A percentile compares a stretch with the other conserved stretches of the same genome.
These are phyloP conservation scores for Aureobasidium namibiae DNA, from an alignment of 2,329 filamentous ascomycete species.

Conservation along the genomic window DNA sequence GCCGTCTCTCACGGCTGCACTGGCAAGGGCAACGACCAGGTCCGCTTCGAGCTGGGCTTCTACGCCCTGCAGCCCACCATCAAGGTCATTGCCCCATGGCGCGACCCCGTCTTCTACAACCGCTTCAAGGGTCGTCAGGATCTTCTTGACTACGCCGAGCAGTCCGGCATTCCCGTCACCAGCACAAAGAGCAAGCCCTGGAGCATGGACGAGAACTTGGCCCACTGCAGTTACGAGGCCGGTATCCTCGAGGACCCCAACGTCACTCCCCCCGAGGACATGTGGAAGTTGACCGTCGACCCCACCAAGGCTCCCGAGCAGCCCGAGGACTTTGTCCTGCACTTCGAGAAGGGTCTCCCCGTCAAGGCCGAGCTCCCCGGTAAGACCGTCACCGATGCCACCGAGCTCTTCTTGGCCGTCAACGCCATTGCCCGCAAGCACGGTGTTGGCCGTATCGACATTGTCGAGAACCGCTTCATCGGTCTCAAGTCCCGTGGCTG, in stretches of 20 bases:
- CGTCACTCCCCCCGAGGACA: constrained; percentile 61
- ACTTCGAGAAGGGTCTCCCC: constrained; percentile 69
- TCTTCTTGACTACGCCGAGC: constrained; percentile 61
- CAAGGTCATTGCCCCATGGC: constrained; percentile 69
- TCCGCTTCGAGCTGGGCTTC: constrained; percentile 57
- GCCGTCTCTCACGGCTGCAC: constrained; percentile 47
- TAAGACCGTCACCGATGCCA: constrained; percentile 57
- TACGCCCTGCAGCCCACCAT: constrained; percentile 56
- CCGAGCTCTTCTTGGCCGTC: constrained; percentile 63
- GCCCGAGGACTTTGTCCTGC: constrained; percentile 61
- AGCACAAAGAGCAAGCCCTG: constrained; percentile 66
- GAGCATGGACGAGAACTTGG: constrained; percentile 62
- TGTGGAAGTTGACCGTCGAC: constrained; percentile 67
- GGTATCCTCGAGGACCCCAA: constrained; percentile 62
- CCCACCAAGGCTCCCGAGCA: constrained; percentile 62
- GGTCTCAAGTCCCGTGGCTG: constrained; percentile 74
- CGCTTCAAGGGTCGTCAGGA: constrained; percentile 64
- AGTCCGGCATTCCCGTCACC: constrained; percentile 61
- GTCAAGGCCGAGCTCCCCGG: constrained; percentile 53
- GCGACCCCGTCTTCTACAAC: constrained; percentile 61
- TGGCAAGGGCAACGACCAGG: constrained; percentile 58
- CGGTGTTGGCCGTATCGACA: constrained; percentile 74
- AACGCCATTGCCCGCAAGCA: constrained; percentile 64
- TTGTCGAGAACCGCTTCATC: constrained; percentile 74
- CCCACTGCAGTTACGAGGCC: constrained; percentile 73